phyloP scores from a whole-genome alignment of 805 yeast genomes.

The Lachancea fermentati region DNA sequence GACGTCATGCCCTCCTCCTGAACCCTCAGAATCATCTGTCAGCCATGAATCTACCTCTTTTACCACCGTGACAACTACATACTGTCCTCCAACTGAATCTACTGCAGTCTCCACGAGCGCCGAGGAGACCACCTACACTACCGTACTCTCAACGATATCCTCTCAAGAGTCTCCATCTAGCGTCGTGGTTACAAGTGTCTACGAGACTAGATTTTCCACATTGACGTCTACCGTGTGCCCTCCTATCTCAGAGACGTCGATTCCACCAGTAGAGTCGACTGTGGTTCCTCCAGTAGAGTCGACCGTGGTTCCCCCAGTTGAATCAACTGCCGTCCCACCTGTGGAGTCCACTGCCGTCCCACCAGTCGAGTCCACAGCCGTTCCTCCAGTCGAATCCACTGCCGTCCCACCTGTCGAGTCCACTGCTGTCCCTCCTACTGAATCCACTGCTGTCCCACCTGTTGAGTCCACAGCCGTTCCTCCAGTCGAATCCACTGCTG shows the following conservation, averaged over 20 bases:
- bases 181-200: not conserved
- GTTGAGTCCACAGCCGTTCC: constrained; percentile 1
- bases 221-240: not conserved
- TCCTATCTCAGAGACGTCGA: not conserved
- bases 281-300: not conserved
- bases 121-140: not conserved
- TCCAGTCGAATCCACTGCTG: not conserved
- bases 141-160: not conserved
- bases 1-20: not conserved
- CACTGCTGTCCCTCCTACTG: not conserved
- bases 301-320: not conserved
- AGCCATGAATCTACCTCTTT: not conserved
- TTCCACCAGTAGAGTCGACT: not conserved
- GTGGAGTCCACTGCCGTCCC: not conserved
- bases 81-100: not conserved
- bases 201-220: not conserved
- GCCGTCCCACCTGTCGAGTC: not conserved
- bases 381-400: not conserved
- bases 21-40: not conserved
- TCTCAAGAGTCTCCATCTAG: not conserved
- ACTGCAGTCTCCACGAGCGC: not conserved
- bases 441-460: not conserved
- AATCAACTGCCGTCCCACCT: not conserved
- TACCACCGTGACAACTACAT: not conserved
- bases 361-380: not conserved